Evolutionary conservation across 805 yeast genomes (phyloP), one percentile per base, ranked within the genome.

Genomic region (Blastobotrys chiropterorum): DNA sequence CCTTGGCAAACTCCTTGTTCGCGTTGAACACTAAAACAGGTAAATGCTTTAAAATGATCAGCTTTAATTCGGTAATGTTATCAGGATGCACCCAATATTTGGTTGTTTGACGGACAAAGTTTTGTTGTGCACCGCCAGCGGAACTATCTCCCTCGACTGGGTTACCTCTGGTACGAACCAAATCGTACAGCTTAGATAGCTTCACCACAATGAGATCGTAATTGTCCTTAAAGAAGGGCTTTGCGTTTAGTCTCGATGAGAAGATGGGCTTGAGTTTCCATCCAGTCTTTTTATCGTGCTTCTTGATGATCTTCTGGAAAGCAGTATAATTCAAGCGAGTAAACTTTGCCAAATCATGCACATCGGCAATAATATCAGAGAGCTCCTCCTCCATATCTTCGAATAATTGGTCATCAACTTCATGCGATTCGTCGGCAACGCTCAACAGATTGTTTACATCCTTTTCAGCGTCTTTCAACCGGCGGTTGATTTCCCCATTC

Each of bases 51-150:
- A 94, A 77, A 57, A 94, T 84, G 58, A 89, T 85, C 65, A 94
- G 80, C 73, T 94, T 94, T 68, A 94, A 79, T 73, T 94, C 98
- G 14, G 98, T 94, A 67, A 94, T 90, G 68, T 94, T 92, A 70
- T 94, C 98, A 2, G 97, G 97, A 65, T 94, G 99, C 31, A 94
- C 98, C 99, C 99, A 94, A 72, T 94, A 94, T 67, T 94, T 94
- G 5, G 99, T 94, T 17, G 99, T 94, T 72, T 94, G 99, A 71
- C 99, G 85, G 45, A 94, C 98, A 64, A 94, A 94, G 73, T 94
- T 94, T 70, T 94, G 99, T 76, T 90, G 97, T 43, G 85, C 78
- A 44, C 99, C 99, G 64, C 99, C 99, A n/a, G 99, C 97, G 3
- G 97, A 68, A 2, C 96, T 83, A 71, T 94, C 99, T 57, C 98